Evolutionary conservation across 371 early-diverging fungal species (phyloP).

Genomic region (Mucor saturninus): DNA sequence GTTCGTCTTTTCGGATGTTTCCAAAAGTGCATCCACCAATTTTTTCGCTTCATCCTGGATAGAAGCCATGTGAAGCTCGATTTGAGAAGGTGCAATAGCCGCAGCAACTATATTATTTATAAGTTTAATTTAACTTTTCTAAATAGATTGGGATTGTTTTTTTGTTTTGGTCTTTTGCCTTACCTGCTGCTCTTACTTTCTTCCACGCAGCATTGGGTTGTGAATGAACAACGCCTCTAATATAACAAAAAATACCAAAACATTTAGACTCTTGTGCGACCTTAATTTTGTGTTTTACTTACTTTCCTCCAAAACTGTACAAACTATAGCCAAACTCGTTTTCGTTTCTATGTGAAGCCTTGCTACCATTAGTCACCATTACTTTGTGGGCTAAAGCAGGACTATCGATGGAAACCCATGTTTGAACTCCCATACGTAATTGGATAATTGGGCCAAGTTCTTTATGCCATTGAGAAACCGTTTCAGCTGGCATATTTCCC

Average conservation of each 20-base stretch:
- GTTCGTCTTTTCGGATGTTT: not conserved
- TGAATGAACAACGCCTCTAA: conserved; percentile 11
- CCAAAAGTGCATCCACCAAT: conserved; percentile 6
- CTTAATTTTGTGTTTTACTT: not conserved
- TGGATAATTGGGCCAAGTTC: conserved; percentile 25
- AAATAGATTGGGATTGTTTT: not conserved
- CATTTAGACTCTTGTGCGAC: too few species aligned
- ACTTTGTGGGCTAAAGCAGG: conserved; percentile 24
- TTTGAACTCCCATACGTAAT: conserved; percentile 19
- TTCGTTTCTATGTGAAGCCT: conserved; percentile 18
- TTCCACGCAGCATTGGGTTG: conserved; percentile 3
- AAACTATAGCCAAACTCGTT: not conserved
- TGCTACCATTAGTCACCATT: conserved; percentile 16
- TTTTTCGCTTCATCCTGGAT: conserved; percentile 8
- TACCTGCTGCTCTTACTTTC: conserved; percentile 7
- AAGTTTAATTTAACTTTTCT: not conserved
- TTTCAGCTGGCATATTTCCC: conserved; percentile 7
- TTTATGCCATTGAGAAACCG: conserved; percentile 22
- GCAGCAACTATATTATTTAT: not conserved
- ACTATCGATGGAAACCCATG: conserved; percentile 17
- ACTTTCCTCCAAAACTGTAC: conserved; percentile 13
- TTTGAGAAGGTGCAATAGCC: conserved; percentile 18
- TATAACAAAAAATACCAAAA: not conserved
- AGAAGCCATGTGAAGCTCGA: not conserved
- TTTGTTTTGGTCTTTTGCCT: not conserved